Evolutionary conservation across 2,329 filamentous ascomycete species (phyloP).

Genomic region (Arachnopeziza araneosa): DNA sequence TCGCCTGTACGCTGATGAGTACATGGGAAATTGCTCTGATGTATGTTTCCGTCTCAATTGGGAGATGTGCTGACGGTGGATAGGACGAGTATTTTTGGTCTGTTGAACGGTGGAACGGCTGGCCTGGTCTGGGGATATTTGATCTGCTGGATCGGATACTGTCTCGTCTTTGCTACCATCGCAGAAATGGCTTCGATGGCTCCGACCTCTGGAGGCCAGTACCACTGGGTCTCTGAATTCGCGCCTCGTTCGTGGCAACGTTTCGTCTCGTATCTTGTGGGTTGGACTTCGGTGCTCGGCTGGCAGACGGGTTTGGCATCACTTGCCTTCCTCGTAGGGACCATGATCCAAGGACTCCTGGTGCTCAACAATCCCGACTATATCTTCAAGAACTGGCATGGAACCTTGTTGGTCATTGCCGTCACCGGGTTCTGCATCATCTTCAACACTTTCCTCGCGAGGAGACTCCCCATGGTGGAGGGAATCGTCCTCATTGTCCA

Average conservation of each 20-base stretch:
- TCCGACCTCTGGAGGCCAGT: slow-evolving; percentile 51
- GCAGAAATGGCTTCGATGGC: slow-evolving; percentile 54
- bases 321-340: slow-evolving; percentile 36
- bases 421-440: slow-evolving; percentile 35
- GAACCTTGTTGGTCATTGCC: slow-evolving; percentile 37
- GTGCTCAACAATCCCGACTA: slow-evolving; percentile 32
- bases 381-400: slow-evolving; percentile 35
- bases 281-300: slow-evolving; percentile 41
- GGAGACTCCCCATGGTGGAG: slow-evolving; percentile 37
- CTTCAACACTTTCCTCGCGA: slow-evolving; percentile 38
- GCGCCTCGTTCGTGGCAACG: slow-evolving; percentile 42
- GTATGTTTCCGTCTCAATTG: background rate
- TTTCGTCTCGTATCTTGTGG: slow-evolving; percentile 40
- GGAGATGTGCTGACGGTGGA: background rate
- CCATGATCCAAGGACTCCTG: slow-evolving; percentile 39
- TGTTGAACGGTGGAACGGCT: background rate
- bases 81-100: background rate
- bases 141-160: background rate
- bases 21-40: background rate
- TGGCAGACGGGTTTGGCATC: slow-evolving; percentile 40
- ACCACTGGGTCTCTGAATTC: slow-evolving; percentile 52
- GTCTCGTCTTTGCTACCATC: slow-evolving; percentile 36
- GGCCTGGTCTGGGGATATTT: background rate
- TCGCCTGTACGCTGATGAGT: background rate
- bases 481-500: slow-evolving; percentile 39